These are phyloP conservation scores for Cupressus sempervirens DNA, from an alignment of 75 land plant genomes.

Conservation along the genomic window DNA sequence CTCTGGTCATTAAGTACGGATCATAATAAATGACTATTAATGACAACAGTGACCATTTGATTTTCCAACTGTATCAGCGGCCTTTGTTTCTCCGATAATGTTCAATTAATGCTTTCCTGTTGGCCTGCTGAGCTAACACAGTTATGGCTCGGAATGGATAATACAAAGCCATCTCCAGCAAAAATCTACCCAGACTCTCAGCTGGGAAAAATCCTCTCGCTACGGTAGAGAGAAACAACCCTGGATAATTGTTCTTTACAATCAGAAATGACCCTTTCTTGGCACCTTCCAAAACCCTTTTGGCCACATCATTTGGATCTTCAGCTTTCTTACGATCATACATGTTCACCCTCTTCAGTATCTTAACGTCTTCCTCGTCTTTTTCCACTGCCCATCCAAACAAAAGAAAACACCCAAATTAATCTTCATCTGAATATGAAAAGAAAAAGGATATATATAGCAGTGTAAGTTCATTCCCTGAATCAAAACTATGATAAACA, in stretches of 20 bases:
- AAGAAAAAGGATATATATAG: not conserved
- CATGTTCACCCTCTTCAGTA: slow-evolving; percentile 18
- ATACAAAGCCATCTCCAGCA: not conserved
- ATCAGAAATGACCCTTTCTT: slow-evolving; percentile 33
- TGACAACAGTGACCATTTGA: not conserved
- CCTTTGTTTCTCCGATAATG: not conserved
- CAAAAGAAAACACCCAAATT: not conserved
- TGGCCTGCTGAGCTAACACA: not conserved
- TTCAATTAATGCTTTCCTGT: not conserved
- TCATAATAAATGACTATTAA: not conserved
- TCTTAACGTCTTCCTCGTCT: slow-evolving; percentile 16
- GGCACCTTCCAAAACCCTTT: slow-evolving; percentile 21
- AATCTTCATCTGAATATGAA: not conserved
- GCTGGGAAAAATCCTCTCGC: slow-evolving; percentile 25
- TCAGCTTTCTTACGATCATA: slow-evolving; percentile 31
- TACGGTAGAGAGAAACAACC: slow-evolving; percentile 14
- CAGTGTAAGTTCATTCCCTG: not conserved
- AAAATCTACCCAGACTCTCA: slow-evolving; percentile 11
- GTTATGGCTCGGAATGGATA: not conserved
- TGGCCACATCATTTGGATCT: slow-evolving; percentile 26
- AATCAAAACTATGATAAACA: slow-evolving; percentile 8
- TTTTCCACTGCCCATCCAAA: slow-evolving; percentile 25
- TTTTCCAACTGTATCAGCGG: not conserved
- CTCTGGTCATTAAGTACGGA: not conserved
- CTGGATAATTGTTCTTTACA: slow-evolving; percentile 25